phyloP scores from a whole-genome alignment of 2,329 filamentous ascomycete species.

The Reticulascus tulasneorum region DNA sequence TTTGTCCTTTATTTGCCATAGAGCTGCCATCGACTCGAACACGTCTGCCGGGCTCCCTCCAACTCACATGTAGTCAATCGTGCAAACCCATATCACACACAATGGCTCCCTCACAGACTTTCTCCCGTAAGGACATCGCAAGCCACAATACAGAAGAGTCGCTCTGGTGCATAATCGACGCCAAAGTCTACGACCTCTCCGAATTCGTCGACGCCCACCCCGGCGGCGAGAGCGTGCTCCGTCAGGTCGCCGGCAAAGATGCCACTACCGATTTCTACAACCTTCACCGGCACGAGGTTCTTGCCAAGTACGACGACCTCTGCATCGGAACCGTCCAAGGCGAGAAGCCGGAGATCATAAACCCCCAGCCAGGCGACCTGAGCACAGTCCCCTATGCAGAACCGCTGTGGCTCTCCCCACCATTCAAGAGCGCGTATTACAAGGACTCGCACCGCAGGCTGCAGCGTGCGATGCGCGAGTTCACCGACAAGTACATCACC shows the following conservation, averaged over 20 bases:
- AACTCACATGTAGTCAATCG: neutral
- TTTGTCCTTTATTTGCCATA: too few relatives aligned
- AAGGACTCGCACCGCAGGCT: constrained; percentile 67
- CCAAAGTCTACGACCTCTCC: constrained; percentile 80
- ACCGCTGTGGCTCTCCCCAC: constrained; percentile 73
- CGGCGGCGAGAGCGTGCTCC: constrained; percentile 74
- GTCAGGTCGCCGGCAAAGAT: constrained; percentile 76
- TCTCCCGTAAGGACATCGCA: constrained; percentile 63
- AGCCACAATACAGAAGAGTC: constrained; percentile 73
- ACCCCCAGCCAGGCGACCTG: constrained; percentile 66
- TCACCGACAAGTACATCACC: constrained; percentile 66
- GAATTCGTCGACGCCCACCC: constrained; percentile 85
- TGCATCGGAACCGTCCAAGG: constrained; percentile 71
- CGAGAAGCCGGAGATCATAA: constrained; percentile 71
- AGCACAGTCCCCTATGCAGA: constrained; percentile 80
- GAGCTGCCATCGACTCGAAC: too few relatives aligned
- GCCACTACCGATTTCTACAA: constrained; percentile 86
- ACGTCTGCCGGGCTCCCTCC: neutral
- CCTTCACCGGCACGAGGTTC: constrained; percentile 85
- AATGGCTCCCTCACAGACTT: constrained; percentile 42
- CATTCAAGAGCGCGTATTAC: constrained; percentile 78
- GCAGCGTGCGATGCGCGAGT: constrained; percentile 66
- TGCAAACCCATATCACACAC: constrained; percentile 5
- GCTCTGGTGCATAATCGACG: constrained; percentile 81
- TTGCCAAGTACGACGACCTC: constrained; percentile 69